phyloP scores from a whole-genome alignment of 352 stramenopile genomes.

The Pythium pyrilobum region DNA sequence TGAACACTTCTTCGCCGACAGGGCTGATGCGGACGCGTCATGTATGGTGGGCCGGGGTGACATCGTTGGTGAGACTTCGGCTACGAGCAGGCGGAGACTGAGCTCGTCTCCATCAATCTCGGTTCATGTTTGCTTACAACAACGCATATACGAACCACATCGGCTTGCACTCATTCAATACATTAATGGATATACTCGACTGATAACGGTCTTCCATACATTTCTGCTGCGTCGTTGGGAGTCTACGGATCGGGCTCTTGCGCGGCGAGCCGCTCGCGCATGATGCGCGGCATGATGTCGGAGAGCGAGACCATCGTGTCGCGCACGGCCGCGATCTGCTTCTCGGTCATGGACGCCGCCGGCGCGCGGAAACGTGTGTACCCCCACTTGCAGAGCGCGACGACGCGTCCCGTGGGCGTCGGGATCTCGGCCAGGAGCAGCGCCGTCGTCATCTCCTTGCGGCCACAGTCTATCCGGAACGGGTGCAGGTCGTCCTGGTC shows the following conservation, averaged over 20 bases:
- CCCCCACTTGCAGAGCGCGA: slow-evolving; percentile 11
- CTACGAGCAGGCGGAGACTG: too few species aligned
- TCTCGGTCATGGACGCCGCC: not conserved
- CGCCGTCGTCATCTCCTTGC: slow-evolving; percentile 1
- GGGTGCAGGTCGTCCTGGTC: slow-evolving; percentile 12
- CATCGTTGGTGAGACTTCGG: too few species aligned
- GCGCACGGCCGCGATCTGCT: not conserved
- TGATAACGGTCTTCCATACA: too few species aligned
- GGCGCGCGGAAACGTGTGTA: slow-evolving; percentile 12
- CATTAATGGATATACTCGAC: too few species aligned
- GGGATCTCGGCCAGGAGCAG: not conserved
- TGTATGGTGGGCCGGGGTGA: too few species aligned
- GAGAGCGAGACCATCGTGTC: not conserved
- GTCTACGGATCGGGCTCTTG: not conserved
- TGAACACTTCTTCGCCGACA: too few species aligned
- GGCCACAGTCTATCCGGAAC: not conserved
- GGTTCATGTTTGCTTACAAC: too few species aligned
- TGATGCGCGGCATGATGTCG: slow-evolving; percentile 4
- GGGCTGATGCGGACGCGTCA: too few species aligned
- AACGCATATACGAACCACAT: too few species aligned
- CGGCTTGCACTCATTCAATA: too few species aligned
- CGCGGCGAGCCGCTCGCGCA: slow-evolving; percentile 6
- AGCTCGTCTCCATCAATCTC: too few species aligned
- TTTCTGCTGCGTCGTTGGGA: not conserved
- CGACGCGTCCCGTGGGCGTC: not conserved